Base-by-base conservation (phyloP, 805 yeast species). In the Yamadazyma nakazawae region DNA sequence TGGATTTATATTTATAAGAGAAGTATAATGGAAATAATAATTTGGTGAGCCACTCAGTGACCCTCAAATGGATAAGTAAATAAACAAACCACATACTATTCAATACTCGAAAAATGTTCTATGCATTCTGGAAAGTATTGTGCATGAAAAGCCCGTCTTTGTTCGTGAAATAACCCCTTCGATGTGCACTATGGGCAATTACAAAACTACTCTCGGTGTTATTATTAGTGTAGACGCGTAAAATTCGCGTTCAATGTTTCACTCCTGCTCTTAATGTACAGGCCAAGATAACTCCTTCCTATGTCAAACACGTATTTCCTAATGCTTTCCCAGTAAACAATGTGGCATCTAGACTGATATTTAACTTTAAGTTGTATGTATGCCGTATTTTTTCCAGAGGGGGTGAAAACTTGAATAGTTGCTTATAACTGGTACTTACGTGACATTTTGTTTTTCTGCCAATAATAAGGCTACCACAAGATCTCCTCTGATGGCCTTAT, bases 141-240 rank as follows among this genome's bases (percentile, higher is more conserved):
- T 43, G 34, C 38, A 40, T 30, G 32, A 14, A 24, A n/a, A 17
- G 30, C 28, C 36, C 5, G 32, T 25, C 18, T 21, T 41, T 25
- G 35, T 36, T 28, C 11, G 17, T 17, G 18, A 28, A 18, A n/a
- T 10, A 35, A 28, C 45, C 28, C 45, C 40, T 42, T 42, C 40
- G 13, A 25, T 35, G 18, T 26, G 28, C 30, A 14, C 13, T 17
- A 11, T 3, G 26, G 9, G 14, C 28, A 35, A 35, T 42, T 35
- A 42, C 35, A 3, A 2, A 17, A 11, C 45, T 28, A 11, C 5
- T n/a, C 12, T 17, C 12, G 40, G 45, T 34, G 26, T 11, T 36
- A 30, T 42, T 34, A 42, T 35, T 34, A 34, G 18, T 30, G 35
- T 17, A 28, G 25, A 42, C 45, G 45, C 45, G 45, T n/a, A 35